Evolutionary conservation across 805 yeast species (phyloP).

Genomic region (Suhomyces canberraensis): DNA sequence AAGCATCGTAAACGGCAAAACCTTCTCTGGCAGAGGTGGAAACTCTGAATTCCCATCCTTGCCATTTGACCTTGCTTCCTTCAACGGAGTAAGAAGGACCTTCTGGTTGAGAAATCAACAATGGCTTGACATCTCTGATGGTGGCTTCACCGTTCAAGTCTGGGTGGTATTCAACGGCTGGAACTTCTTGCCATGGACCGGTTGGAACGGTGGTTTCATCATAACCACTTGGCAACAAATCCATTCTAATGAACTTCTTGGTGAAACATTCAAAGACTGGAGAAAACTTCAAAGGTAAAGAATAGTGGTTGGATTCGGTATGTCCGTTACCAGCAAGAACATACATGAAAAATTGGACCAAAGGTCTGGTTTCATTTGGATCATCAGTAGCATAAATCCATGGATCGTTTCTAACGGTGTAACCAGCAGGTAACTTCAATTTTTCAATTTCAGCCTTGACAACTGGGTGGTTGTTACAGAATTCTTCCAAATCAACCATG

Average conservation of each 20-base stretch:
- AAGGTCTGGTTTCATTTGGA: slow-evolving; percentile 54
- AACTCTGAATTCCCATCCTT: slow-evolving; percentile 78
- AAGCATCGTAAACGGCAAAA: slow-evolving; percentile 66
- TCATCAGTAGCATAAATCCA: slow-evolving; percentile 87
- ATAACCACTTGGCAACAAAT: slow-evolving; percentile 67
- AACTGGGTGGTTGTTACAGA: slow-evolving; percentile 50
- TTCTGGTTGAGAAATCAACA: slow-evolving; percentile 69
- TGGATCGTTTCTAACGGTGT: slow-evolving; percentile 62
- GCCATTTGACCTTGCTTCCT: slow-evolving; percentile 69
- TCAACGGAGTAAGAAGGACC: slow-evolving; percentile 67
- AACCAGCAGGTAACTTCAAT: slow-evolving; percentile 57
- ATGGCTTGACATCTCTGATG: slow-evolving; percentile 62
- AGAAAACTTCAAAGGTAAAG: slow-evolving; percentile 68
- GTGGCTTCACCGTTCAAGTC: slow-evolving; percentile 55
- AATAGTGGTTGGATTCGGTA: slow-evolving; percentile 71
- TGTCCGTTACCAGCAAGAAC: slow-evolving; percentile 60
- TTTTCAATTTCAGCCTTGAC: slow-evolving; percentile 65
- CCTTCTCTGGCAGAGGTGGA: slow-evolving; percentile 76
- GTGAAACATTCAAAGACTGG: slow-evolving; percentile 68
- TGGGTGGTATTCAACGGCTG: slow-evolving; percentile 70
- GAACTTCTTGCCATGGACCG: slow-evolving; percentile 56
- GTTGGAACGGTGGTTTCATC: slow-evolving; percentile 61
- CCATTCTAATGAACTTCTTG: slow-evolving; percentile 64
- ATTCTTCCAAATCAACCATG: slow-evolving; percentile 50
- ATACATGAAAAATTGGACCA: slow-evolving; percentile 74